Conservation (phyloP, 2,329 filamentous ascomycete genomes). For the Chrysoporthe deuterocubensis region DNA sequence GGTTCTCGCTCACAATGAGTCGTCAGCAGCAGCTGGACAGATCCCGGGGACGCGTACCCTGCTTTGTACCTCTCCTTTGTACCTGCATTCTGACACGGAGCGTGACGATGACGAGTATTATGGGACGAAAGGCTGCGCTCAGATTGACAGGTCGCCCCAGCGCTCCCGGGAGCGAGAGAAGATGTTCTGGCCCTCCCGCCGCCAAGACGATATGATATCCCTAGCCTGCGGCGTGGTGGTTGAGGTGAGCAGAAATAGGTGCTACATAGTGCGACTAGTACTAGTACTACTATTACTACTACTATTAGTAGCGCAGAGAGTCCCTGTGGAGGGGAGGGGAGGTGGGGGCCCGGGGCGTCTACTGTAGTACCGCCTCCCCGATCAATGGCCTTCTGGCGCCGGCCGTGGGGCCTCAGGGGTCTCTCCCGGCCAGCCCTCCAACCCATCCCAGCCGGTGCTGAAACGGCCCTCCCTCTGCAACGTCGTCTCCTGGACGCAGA, state of each 20-base stretch:
- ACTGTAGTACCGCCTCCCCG: background rate
- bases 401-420: slow-evolving; percentile 5
- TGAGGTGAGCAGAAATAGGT: no score
- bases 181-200: background rate
- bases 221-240: no score
- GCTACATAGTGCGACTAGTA: no score
- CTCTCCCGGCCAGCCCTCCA: background rate
- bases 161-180: background rate
- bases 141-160: background rate
- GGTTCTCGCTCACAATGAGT: background rate
- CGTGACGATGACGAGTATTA: no score
- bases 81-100: background rate
- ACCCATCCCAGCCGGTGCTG: slow-evolving; percentile 10
- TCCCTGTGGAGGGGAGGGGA: background rate
- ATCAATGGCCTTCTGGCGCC: background rate
- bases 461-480: slow-evolving; percentile 14
- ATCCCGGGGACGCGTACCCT: background rate
- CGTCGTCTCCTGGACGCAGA: slow-evolving; percentile 6
- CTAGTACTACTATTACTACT: background rate
- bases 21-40: background rate
- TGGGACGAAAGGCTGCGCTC: background rate
- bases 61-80: background rate
- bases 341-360: slow-evolving; percentile 3
- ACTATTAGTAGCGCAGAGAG: background rate
- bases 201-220: background rate